Evolutionary conservation across 83 land plant species (phyloP).

Genomic region (Picea engelmannii): DNA sequence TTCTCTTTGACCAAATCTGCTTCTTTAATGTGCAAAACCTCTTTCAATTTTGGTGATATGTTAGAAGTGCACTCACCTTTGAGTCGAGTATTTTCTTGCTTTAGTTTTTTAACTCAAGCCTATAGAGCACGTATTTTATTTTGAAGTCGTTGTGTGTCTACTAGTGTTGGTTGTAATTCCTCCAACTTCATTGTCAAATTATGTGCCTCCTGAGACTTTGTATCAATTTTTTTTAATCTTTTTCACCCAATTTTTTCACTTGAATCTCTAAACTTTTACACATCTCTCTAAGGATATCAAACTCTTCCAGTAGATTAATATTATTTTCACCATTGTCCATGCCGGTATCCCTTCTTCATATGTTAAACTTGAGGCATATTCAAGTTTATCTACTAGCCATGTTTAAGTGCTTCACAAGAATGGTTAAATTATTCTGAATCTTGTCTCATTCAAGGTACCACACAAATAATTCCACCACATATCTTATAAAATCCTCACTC

Average conservation of each 20-base stretch:
- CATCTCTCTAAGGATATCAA: constrained; percentile 1
- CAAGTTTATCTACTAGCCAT: not conserved
- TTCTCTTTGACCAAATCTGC: not conserved
- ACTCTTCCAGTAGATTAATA: not conserved
- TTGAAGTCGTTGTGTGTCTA: constrained; percentile 6
- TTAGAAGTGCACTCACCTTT: constrained; percentile 1
- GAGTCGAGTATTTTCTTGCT: constrained; percentile 5
- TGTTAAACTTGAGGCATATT: not conserved
- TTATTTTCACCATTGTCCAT: not conserved
- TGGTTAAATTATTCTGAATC: too few species aligned
- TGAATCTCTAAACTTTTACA: not conserved
- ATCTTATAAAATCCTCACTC: too few species aligned
- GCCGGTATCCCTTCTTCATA: not conserved
- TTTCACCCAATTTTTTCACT: constrained; percentile 6
- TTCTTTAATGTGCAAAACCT: constrained; percentile 2
- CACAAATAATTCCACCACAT: too few species aligned
- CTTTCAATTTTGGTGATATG: not conserved
- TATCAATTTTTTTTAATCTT: not conserved
- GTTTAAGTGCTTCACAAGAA: too few species aligned
- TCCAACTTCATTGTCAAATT: constrained; percentile 10
- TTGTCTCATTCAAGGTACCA: too few species aligned
- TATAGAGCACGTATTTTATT: not conserved
- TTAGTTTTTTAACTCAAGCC: constrained; percentile 5
- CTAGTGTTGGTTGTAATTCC: constrained; percentile 3
- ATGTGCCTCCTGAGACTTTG: constrained; percentile 10